phyloP scores from a whole-genome alignment of 352 stramenopile genomes.

The Phytophthora ramorum region DNA sequence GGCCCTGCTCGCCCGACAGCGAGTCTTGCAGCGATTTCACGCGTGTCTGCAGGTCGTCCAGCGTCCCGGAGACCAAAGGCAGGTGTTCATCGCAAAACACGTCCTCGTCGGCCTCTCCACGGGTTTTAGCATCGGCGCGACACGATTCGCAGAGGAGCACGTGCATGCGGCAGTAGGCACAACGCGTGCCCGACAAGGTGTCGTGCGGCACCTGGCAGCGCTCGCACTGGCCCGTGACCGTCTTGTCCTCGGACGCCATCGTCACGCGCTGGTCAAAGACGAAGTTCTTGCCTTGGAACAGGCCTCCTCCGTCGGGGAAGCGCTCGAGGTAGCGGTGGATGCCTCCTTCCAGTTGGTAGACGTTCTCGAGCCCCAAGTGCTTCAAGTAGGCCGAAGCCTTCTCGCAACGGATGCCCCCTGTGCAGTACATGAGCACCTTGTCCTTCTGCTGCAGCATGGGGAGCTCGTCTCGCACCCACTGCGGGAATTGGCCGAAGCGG shows the following conservation, averaged over 20 bases:
- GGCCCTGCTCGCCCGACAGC: slow-evolving; percentile 48
- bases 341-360: slow-evolving; percentile 83
- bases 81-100: slow-evolving; percentile 70
- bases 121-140: slow-evolving; percentile 9
- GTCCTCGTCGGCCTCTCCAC: slow-evolving; percentile 34
- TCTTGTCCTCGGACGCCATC: slow-evolving; percentile 59
- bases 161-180: slow-evolving; percentile 82
- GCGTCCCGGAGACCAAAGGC: slow-evolving; percentile 52
- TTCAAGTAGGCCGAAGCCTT: slow-evolving; percentile 84
- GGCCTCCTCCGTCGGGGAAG: slow-evolving; percentile 71
- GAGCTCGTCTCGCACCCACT: slow-evolving; percentile 66
- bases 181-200: slow-evolving; percentile 65
- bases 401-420: slow-evolving; percentile 84
- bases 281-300: slow-evolving; percentile 89
- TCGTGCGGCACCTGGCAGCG: slow-evolving; percentile 69
- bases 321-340: slow-evolving; percentile 87
- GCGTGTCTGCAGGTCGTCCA: slow-evolving; percentile 46
- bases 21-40: slow-evolving; percentile 37
- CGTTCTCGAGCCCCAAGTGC: slow-evolving; percentile 68
- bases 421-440: slow-evolving; percentile 91
- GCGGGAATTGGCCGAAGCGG: slow-evolving; percentile 81
- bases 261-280: slow-evolving; percentile 87
- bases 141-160: slow-evolving; percentile 77
- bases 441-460: slow-evolving; percentile 65
- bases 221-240: slow-evolving; percentile 71